Conservation (phyloP, 2,329 filamentous ascomycete genomes). For the Nemania sp. region DNA sequence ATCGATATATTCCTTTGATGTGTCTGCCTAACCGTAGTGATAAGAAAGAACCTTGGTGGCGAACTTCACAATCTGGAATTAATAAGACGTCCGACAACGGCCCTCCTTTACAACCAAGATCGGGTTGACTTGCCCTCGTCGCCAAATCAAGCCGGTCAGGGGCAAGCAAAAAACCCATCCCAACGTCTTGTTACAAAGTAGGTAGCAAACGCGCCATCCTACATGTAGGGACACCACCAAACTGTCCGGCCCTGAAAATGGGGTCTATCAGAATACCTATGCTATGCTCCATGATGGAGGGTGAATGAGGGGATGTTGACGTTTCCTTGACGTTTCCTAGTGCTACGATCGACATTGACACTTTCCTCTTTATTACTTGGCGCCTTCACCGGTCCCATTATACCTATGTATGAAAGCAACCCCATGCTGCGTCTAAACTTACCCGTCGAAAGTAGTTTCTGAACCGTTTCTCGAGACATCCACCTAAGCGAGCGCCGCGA, state of each 20-base stretch:
- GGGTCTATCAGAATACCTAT: constrained; percentile 10
- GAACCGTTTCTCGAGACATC: constrained; percentile 5
- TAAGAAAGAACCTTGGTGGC: constrained; percentile 33
- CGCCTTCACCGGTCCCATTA: constrained; percentile 31
- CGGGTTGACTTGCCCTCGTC: constrained; percentile 8
- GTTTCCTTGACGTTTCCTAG: constrained; percentile 21
- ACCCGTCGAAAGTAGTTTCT: constrained; percentile 14
- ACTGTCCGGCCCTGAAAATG: constrained; percentile 10
- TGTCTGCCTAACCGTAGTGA: constrained; percentile 22
- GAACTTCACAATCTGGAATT: constrained; percentile 17
- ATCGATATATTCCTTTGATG: constrained; percentile 3
- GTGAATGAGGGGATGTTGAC: constrained; percentile 28
- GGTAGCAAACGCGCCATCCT: neutral
- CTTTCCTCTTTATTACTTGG: constrained; percentile 24
- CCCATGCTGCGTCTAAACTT: constrained; percentile 29
- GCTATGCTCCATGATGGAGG: constrained; percentile 24
- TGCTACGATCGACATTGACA: constrained; percentile 32
- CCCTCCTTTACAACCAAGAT: constrained; percentile 37
- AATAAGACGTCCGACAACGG: constrained; percentile 40
- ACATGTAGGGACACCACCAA: constrained; percentile 1
- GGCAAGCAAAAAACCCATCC: constrained; percentile 6
- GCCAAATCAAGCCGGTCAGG: constrained; percentile 7
- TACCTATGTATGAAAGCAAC: constrained; percentile 31
- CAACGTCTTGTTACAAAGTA: constrained; percentile 4
- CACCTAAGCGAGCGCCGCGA: neutral